Evolutionary conservation across 164 flowering plant species (phyloP).

Genomic region (Kalanchoe fedtschenkoi): DNA sequence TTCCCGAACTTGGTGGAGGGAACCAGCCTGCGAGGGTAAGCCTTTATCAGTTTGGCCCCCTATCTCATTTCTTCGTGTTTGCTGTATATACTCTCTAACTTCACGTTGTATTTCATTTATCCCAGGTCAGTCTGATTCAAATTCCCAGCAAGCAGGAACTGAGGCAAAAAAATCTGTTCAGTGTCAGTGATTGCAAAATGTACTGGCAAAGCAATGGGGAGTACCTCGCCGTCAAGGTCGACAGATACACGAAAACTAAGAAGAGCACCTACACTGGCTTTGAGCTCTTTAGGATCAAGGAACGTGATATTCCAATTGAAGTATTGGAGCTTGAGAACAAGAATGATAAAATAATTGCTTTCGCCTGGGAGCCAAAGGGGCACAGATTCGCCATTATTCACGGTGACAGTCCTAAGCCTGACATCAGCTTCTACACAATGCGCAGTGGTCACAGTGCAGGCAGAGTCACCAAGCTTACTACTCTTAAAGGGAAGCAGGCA

Average conservation of each 20-base stretch:
- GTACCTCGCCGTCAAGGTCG: slow-evolving; percentile 95
- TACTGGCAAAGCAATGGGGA: slow-evolving; percentile 99
- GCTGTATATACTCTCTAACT: background rate
- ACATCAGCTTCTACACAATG: slow-evolving; percentile 83
- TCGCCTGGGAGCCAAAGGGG: slow-evolving; percentile 99
- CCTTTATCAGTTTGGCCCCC: background rate
- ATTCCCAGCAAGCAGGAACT: slow-evolving; percentile 83
- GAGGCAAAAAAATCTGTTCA: slow-evolving; percentile 95
- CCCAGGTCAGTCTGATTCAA: slow-evolving; percentile 78
- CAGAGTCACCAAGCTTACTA: slow-evolving; percentile 72
- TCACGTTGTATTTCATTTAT: background rate
- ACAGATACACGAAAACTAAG: slow-evolving; percentile 84
- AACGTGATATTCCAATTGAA: slow-evolving; percentile 91
- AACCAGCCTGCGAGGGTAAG: slow-evolving; percentile 97
- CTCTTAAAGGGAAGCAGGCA: slow-evolving; percentile 87
- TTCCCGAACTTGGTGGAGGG: slow-evolving; percentile 97
- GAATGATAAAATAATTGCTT: slow-evolving; percentile 90
- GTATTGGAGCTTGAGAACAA: slow-evolving; percentile 97
- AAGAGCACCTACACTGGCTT: slow-evolving; percentile 94
- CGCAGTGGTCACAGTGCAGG: slow-evolving; percentile 40
- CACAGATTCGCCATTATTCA: slow-evolving; percentile 95
- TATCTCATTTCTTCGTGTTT: too few species aligned
- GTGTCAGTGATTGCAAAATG: slow-evolving; percentile 98
- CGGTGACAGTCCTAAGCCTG: slow-evolving; percentile 84
- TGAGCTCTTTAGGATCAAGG: slow-evolving; percentile 96